A percentile compares a stretch with the other conserved stretches of the same genome.
Conservation (phyloP, 192 early-diverging fungal genomes). For the Endogone sp. region DNA sequence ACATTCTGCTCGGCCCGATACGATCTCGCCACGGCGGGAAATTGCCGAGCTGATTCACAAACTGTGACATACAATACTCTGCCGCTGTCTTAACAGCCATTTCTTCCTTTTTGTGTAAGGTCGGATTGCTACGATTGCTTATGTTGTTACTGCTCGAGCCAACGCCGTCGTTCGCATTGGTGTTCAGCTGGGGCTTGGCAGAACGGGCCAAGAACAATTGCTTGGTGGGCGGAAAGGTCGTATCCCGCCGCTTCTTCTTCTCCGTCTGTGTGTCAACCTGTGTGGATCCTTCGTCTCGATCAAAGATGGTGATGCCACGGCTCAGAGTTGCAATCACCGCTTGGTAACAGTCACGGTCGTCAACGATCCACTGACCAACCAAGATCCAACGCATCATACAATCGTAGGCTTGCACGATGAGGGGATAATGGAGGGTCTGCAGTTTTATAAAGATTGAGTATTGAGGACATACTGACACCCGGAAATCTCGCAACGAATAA, state of each 20-base stretch:
- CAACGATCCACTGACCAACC: slow-evolving; percentile 71
- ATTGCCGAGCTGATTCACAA: slow-evolving; percentile 67
- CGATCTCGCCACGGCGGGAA: slow-evolving; percentile 63
- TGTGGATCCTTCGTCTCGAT: slow-evolving; percentile 30
- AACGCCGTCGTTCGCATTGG: background rate
- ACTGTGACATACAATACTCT: slow-evolving; percentile 64
- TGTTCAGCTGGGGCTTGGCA: background rate
- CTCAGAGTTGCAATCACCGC: slow-evolving; percentile 66
- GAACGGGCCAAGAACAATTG: slow-evolving; percentile 18
- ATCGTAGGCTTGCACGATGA: slow-evolving; percentile 73
- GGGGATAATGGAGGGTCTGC: slow-evolving; percentile 40
- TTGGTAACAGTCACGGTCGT: slow-evolving; percentile 63
- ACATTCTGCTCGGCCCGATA: slow-evolving; percentile 55
- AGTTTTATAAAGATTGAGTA: background rate
- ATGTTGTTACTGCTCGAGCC: background rate
- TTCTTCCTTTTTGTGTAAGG: slow-evolving; percentile 35
- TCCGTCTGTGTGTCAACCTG: slow-evolving; percentile 6
- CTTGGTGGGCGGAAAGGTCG: slow-evolving; percentile 33
- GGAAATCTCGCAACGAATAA: background rate
- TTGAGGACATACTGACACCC: background rate
- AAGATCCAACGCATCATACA: slow-evolving; percentile 72
- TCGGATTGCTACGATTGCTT: background rate
- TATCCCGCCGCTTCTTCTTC: slow-evolving; percentile 35
- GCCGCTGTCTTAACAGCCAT: slow-evolving; percentile 67
- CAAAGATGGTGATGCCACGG: slow-evolving; percentile 63